phyloP scores from a whole-genome alignment of 441 rosid genomes.

The Eruca vesicaria region DNA sequence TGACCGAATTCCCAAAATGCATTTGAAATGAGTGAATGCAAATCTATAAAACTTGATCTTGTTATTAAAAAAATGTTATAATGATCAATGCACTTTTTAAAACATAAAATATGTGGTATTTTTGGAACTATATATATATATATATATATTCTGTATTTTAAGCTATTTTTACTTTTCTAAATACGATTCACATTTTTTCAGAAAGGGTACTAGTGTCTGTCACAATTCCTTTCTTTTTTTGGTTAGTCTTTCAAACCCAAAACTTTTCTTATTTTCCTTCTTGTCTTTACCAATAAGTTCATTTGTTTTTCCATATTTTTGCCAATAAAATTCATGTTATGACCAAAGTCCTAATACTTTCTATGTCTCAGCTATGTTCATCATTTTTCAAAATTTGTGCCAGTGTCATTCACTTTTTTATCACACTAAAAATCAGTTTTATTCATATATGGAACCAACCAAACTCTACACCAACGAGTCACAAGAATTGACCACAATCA shows the following conservation, averaged over 20 bases:
- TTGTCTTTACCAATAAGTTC: neutral
- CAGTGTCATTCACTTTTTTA: neutral
- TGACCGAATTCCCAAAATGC: too few species aligned
- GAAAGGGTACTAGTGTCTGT: neutral
- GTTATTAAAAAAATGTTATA: neutral
- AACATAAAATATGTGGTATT: neutral
- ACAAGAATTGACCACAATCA: too few species aligned
- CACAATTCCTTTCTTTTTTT: neutral
- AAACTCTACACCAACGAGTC: too few species aligned
- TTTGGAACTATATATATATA: neutral
- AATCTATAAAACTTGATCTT: neutral
- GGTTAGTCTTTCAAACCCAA: neutral
- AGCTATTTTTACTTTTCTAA: neutral
- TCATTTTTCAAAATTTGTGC: neutral
- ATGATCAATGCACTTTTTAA: neutral
- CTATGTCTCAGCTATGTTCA: neutral
- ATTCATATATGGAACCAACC: too few species aligned
- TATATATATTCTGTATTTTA: neutral
- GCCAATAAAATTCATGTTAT: neutral
- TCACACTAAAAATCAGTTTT: too few species aligned
- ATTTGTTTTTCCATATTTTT: neutral
- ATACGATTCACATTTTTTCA: neutral
- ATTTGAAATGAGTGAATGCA: neutral
- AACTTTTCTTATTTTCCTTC: neutral
- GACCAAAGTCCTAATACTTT: neutral